These are phyloP conservation scores for Parmelia sp. DNA, from an alignment of 495 filamentous ascomycete species.

Conservation along the genomic window DNA sequence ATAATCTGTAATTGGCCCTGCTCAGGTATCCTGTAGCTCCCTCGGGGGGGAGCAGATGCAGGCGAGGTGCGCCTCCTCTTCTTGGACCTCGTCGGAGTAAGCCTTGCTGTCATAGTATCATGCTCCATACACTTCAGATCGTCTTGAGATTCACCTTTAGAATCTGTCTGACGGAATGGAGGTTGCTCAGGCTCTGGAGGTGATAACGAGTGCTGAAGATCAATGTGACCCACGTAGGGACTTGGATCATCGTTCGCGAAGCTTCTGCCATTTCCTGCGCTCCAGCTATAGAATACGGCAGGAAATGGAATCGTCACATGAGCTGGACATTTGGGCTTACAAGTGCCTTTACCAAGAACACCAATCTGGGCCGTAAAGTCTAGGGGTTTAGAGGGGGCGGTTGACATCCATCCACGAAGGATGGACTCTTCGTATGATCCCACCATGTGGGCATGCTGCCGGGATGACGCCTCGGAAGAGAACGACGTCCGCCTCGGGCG, in stretches of 20 bases:
- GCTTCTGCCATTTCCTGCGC: conserved; percentile 50
- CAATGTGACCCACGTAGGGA: conserved; percentile 91
- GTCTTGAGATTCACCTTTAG: conserved; percentile 7
- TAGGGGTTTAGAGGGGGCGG: conserved; percentile 85
- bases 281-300: conserved; percentile 94
- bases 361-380: conserved; percentile 95
- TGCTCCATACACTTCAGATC: background rate
- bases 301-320: conserved; percentile 93
- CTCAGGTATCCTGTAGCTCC: conserved; percentile 90
- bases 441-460: conserved; percentile 89
- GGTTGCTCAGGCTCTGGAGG: conserved; percentile 1
- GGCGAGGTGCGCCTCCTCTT: conserved; percentile 56
- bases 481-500: conserved; percentile 64
- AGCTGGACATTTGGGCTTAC: conserved; percentile 80
- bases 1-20: conserved; percentile 95
- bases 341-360: conserved; percentile 83
- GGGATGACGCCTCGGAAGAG: conserved; percentile 64
- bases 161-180: background rate
- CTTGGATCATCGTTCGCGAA: conserved; percentile 77
- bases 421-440: conserved; percentile 98
- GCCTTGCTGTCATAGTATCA: conserved; percentile 19
- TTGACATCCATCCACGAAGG: conserved; percentile 91
- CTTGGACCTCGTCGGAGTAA: conserved; percentile 36
- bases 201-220: conserved; percentile 64
- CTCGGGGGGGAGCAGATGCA: conserved; percentile 70